Base-by-base conservation (phyloP, 164 flowering plant species). In the Nymphaea colorata region DNA sequence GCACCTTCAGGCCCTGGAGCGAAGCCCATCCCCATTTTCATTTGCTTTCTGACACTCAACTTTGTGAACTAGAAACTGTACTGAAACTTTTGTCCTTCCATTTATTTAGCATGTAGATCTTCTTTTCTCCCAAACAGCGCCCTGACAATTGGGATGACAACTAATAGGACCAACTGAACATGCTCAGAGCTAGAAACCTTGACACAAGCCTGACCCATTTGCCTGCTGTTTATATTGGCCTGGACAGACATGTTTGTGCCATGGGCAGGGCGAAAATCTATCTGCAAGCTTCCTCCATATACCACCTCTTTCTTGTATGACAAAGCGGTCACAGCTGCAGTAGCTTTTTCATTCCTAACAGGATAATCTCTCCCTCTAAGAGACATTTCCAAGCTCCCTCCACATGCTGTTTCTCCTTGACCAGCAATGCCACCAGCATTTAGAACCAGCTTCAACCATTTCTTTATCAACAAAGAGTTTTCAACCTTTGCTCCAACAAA, bases 331-430 rank as follows among this genome's bases (percentile, higher is more conserved):
- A 86, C 70, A n/a, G 79, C 64, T 41, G 92, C 59, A 66, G 82
- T 83, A 25, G 77, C 65, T 69, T 68, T 75, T 25, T 91, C 99
- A 72, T 82, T 81, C 68, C 89, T 86, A 72, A 90, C 89, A 41
- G 98, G 99, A 78, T 81, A 87, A 69, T 90, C 96, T 69, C 72
- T 79, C 53, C 98, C 98, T 76, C 84, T 85, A 12, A 95, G 45
- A 5, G 77, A 82, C 42, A 90, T 83, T 77, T 82, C 92, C 44
- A 92, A 18, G 69, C 85, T 82, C 60, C 97, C 98, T 64, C 98
- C 98, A 77, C 79, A 84, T 12, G 97, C 97, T 47, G 69, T 86
- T 72, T 86, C 82, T 65, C 79, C 94, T 43, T 51, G 70, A 59
- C 90, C 87, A 45, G 69, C 80, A 73, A 90, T 79, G 62, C 82